phyloP scores from a whole-genome alignment of 495 filamentous ascomycete genomes.

The Penicillium simplicissimum region DNA sequence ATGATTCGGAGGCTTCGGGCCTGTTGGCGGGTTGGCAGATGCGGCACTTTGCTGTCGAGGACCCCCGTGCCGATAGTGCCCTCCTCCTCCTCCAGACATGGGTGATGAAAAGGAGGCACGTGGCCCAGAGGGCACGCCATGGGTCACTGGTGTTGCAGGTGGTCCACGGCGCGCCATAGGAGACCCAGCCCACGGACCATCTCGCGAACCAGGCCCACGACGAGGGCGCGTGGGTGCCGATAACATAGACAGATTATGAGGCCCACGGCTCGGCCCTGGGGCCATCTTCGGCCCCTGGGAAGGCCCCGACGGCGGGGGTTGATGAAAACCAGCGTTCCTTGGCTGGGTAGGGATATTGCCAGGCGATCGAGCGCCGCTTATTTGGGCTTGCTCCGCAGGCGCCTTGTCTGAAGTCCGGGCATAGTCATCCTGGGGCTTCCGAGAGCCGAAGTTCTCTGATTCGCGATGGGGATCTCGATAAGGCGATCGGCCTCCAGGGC shows the following conservation, averaged over 20 bases:
- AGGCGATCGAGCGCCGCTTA: slow-evolving; percentile 14
- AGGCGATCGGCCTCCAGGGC: slow-evolving; percentile 11
- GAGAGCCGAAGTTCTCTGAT: not conserved
- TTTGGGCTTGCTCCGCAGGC: slow-evolving; percentile 4
- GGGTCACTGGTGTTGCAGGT: slow-evolving; percentile 27
- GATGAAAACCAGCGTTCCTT: slow-evolving; percentile 35
- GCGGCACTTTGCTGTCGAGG: slow-evolving; percentile 51
- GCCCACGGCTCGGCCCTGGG: slow-evolving; percentile 49
- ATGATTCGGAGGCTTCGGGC: slow-evolving; percentile 53
- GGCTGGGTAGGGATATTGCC: slow-evolving; percentile 37
- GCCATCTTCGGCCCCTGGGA: slow-evolving; percentile 47
- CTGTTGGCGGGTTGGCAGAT: slow-evolving; percentile 50
- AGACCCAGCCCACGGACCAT: slow-evolving; percentile 37
- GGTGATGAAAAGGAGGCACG: slow-evolving; percentile 39
- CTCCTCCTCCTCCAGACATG: slow-evolving; percentile 23
- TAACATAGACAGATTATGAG: slow-evolving; percentile 49
- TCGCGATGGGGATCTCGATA: slow-evolving; percentile 15
- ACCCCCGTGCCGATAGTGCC: slow-evolving; percentile 41
- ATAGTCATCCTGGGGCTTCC: not conserved
- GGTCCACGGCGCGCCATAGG: slow-evolving; percentile 43
- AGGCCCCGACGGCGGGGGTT: slow-evolving; percentile 49
- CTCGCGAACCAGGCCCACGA: slow-evolving; percentile 44
- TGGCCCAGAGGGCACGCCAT: slow-evolving; percentile 45
- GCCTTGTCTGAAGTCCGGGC: slow-evolving; percentile 7
- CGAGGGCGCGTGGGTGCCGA: slow-evolving; percentile 63